Evolutionary conservation across 108 stramenopile species (phyloP).

Genomic region (Hondaea fermentalgiana): DNA sequence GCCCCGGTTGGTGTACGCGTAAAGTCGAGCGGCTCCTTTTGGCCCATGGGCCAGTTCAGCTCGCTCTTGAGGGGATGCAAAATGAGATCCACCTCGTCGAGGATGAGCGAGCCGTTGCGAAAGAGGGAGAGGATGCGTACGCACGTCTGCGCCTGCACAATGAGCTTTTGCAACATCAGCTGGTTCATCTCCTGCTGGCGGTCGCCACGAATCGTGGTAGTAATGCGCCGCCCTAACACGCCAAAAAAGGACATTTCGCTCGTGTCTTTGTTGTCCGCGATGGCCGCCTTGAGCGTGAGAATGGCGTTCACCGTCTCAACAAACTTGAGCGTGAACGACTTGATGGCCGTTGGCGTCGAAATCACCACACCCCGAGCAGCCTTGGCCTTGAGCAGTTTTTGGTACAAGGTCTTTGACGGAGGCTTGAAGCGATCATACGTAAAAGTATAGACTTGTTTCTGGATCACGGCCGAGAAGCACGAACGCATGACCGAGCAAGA

Average conservation of each 20-base stretch:
- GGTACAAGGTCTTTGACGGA: slow-evolving; percentile 9
- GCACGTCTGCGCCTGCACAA: background rate
- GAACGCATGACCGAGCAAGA: background rate
- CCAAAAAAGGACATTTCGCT: slow-evolving; percentile 3
- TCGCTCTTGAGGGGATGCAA: slow-evolving; percentile 96
- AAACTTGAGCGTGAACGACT: slow-evolving; percentile 28
- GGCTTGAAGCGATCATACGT: background rate
- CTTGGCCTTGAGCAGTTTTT: background rate
- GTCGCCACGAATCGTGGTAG: background rate
- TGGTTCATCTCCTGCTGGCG: background rate
- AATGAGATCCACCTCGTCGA: slow-evolving; percentile 95
- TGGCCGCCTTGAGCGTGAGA: slow-evolving; percentile 8
- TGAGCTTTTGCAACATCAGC: background rate
- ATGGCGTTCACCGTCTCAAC: slow-evolving; percentile 8
- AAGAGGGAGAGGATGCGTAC: slow-evolving; percentile 14
- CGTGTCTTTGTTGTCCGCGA: background rate
- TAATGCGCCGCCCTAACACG: background rate
- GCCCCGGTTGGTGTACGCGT: slow-evolving; percentile 45
- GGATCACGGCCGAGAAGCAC: background rate
- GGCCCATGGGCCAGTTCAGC: slow-evolving; percentile 96
- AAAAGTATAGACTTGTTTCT: background rate
- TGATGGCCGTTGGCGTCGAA: slow-evolving; percentile 28
- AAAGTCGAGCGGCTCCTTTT: slow-evolving; percentile 91
- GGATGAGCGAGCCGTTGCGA: slow-evolving; percentile 59
- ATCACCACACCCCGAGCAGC: slow-evolving; percentile 28